Evolutionary conservation across 768 basidiomycete genomes (phyloP).

Genomic region (Kwoniella europaea): DNA sequence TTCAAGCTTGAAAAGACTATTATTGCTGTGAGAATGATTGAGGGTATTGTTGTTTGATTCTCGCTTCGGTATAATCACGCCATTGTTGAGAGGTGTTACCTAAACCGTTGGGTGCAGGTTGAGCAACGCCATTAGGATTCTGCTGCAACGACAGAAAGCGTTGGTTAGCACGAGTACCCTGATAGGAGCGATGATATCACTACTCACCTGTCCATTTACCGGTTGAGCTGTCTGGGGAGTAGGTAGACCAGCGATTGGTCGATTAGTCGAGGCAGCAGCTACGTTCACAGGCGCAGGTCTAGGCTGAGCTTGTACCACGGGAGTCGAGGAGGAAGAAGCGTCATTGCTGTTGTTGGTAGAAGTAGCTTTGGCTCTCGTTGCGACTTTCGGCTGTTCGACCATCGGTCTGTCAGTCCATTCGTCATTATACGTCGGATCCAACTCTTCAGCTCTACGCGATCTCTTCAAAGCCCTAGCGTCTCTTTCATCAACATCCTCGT

Average conservation of each 20-base stretch:
- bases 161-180: neutral
- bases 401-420: slow-evolving; percentile 19
- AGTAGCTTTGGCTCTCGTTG: slow-evolving; percentile 9
- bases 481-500: slow-evolving; percentile 36
- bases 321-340: neutral
- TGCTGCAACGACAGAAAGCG: neutral
- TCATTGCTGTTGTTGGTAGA: slow-evolving; percentile 4
- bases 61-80: slow-evolving; percentile 10
- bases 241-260: slow-evolving; percentile 2
- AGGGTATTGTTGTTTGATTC: slow-evolving; percentile 1
- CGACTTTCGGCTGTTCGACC: neutral
- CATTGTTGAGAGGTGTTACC: slow-evolving; percentile 14
- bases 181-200: neutral
- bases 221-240: slow-evolving; percentile 18
- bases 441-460: slow-evolving; percentile 25
- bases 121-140: too few species aligned
- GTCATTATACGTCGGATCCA: slow-evolving; percentile 35
- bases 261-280: neutral
- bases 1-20: neutral
- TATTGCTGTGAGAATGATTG: neutral
- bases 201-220: neutral
- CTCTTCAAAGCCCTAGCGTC: slow-evolving; percentile 32
- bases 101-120: neutral
- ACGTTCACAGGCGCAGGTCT: slow-evolving; percentile 19
- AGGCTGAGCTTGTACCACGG: neutral